These are phyloP conservation scores for Clavispora phyllophila DNA, from an alignment of 805 yeast genomes.

Conservation along the genomic window DNA sequence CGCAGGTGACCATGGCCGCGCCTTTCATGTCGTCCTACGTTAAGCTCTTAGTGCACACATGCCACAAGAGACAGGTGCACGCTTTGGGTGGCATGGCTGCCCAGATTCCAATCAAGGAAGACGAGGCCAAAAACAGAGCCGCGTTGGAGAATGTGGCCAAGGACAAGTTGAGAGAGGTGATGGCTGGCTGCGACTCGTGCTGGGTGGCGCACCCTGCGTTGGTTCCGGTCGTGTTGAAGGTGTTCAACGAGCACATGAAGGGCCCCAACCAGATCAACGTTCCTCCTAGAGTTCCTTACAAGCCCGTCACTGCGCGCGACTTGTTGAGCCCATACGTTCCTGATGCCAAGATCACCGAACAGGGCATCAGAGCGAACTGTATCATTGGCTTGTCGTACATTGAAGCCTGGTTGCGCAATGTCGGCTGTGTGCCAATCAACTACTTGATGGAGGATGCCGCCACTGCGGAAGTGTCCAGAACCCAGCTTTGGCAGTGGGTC, in stretches of 20 bases:
- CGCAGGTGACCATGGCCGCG: constrained; percentile 72
- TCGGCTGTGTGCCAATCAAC: constrained; percentile 84
- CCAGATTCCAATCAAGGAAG: constrained; percentile 74
- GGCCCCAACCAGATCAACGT: constrained; percentile 74
- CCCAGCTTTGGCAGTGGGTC: constrained; percentile 81
- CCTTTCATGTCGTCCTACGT: constrained; percentile 81
- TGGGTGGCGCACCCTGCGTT: constrained; percentile 89
- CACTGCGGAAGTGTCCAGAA: constrained; percentile 81
- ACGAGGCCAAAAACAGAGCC: constrained; percentile 52
- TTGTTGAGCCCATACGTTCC: constrained; percentile 61
- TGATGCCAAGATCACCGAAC: constrained; percentile 59
- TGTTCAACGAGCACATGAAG: constrained; percentile 72
- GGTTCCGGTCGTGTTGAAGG: constrained; percentile 65
- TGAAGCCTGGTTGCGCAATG: constrained; percentile 82
- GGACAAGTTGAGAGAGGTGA: constrained; percentile 73
- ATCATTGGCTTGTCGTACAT: constrained; percentile 74
- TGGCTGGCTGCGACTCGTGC: constrained; percentile 81
- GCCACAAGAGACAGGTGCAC: constrained; percentile 76
- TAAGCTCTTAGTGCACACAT: constrained; percentile 62
- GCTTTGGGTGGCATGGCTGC: constrained; percentile 94
- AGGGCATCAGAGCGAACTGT: constrained; percentile 67
- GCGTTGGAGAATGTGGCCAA: constrained; percentile 70
- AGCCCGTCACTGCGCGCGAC: constrained; percentile 54
- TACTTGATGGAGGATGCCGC: constrained; percentile 88
- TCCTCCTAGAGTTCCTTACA: constrained; percentile 42